Base-by-base conservation (phyloP, 208 protist species). In the Trypanosoma platydactyli region DNA sequence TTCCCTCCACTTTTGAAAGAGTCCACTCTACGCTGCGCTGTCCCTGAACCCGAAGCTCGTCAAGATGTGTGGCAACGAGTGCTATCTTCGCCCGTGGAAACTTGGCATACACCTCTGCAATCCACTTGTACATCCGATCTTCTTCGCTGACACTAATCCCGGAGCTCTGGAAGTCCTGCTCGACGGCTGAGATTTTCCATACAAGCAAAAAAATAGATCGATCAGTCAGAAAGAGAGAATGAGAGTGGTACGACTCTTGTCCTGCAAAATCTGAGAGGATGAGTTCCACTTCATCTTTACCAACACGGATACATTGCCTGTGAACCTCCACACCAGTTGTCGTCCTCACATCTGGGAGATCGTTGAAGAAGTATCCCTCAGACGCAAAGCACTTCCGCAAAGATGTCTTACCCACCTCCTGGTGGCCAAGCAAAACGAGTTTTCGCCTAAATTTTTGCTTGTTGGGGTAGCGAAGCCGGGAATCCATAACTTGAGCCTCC, bases 331-430 rank as follows among this genome's bases (percentile, higher is more conserved):
- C 79, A 24, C 91, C 91, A 4, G 87, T 92, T 44, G 89, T 95
- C 12, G 83, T 81, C 65, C 73, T 79, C 52, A 97, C 91, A 24
- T 91, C 79, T 3, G 91, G 91, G 4, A 97, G 76, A 12, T 44
- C 66, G 50, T 81, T 81, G 52, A 92, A 88, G 56, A 94, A 95
- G 59, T 83, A 87, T 24, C 87, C 86, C 64, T 94, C 89, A 15
- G 79, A 84, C 69, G 92, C 86, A 56, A 94, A 92, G 68, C 91
- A 94, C 75, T 94, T 93, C 42, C 88, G 80, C 50, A 97, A 73
- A 2, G 87, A 92, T 29, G 91, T 95, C 79, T 97, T 97, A 53
- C 91, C 91, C 15, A 92, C 91, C 52, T 94, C 89, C 62, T 94
- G 87, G 70, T 94, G 81, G 0, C 91, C 91, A 5, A 97, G 66